Base-by-base conservation (phyloP, 2,329 filamentous ascomycete genomes). In the Orbilia blumenaviensis region DNA sequence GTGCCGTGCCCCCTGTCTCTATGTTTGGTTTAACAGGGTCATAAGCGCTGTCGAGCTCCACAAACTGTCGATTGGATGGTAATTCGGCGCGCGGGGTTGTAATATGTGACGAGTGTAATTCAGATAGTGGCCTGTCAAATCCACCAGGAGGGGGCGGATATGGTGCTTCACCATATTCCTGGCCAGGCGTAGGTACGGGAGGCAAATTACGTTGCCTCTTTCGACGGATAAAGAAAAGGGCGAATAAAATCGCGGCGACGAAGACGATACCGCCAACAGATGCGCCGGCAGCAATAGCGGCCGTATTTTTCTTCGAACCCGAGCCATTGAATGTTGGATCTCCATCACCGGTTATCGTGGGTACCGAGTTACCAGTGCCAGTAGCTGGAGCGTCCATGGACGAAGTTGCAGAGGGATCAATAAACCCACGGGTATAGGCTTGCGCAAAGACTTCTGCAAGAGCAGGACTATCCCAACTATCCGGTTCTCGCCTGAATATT, bases 391-490 rank as follows among this genome's bases (percentile, higher is more conserved):
- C 3, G 5, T 32, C 44, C 1, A n/a, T 18, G 5, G 63, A 10
- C 8, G 63, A 18, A 7, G 67, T 64, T 10, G 27, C 14, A 50
- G 23, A 25, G n/a, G 58, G 58, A 10, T 46, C 67, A 16, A 54
- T n/a, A 42, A 48, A 72, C 3, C 67, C 58, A 14, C 14, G 46
- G n/a, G 67, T 72, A n/a, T 54, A 72, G 4, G 67, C 58, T 50
- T 72, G 46, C 9, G 58, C 56, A 25, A 72, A 72, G 12, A 72
- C 60, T 10, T 72, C 42, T 18, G 27, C 46, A 7, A 72, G 67
- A 8, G 58, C 67, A 16, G 58, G 25, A 10, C 58, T 14, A 27
- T 72, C 67, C 67, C 67, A 72, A 16, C 27, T 46, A 6, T 63
- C 67, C 3, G 67, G 67, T 27, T 38, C 23, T 41, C 34, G 61